Evolutionary conservation across 1,139 yeast species (phyloP), one percentile per base, ranked within the genome.

Genomic region (Kurtzmaniella quercitrusa): DNA sequence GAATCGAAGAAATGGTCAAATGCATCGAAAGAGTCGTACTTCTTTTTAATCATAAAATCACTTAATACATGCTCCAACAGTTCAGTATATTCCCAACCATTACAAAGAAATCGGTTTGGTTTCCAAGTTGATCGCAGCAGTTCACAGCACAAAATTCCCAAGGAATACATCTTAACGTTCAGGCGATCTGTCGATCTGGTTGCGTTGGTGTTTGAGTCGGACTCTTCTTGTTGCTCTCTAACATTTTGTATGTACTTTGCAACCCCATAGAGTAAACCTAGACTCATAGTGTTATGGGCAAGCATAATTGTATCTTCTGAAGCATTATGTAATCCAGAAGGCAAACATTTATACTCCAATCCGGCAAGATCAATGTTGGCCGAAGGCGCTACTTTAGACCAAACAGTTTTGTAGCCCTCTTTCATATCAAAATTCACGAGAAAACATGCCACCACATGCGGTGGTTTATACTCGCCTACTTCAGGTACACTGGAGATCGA

Each of bases 321-420:
- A 20, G 68, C 70, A 34, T 81, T 78, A 56, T 88, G 96, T n/a
- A 88, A 71, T 1, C 96, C 96, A 0, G 94, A 84, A 1, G 96
- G 96, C 42, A 89, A 65, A 11, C 82, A 73, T 51, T 84, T 83
- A 61, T 76, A 88, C 59, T 89, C 96, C 16, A 88, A 54, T 4
- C 75, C 76, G 2, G 55, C 52, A 22, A 68, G 50, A 20, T 57
- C 52, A 5, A 66, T 43, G 18, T 47, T 43, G 7, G 55, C 50
- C 33, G 54, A 50, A 3, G 56, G 38, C 2, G 33, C 21, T 1
- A 66, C 52, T 40, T 65, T 63, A 30, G 70, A 64, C 88, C 88
- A 84, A 36, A 72, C 73, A 39, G 82, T 52, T 42, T 74, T 76
- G 57, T 83, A 81, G 7, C 94, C 94, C 1, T 72, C 59, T 34